phyloP scores from a whole-genome alignment of 208 protist species.

The Angomonas deanei region DNA sequence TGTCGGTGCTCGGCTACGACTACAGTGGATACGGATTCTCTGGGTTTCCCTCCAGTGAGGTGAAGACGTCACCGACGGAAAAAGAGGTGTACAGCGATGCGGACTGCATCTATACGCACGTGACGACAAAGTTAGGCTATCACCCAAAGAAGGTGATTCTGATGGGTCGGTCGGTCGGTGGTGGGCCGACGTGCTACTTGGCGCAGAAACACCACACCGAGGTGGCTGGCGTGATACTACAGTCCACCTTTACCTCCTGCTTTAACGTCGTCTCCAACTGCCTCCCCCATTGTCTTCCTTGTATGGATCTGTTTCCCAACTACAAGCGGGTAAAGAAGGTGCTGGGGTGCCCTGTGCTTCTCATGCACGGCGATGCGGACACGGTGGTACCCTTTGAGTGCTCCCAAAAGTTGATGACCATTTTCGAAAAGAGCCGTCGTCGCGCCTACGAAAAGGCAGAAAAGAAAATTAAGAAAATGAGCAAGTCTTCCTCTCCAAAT shows the following conservation, averaged over 20 bases:
- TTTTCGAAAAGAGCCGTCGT: background rate
- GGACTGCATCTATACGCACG: constrained; percentile 52
- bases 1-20: constrained; percentile 61
- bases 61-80: constrained; percentile 20
- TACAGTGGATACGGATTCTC: constrained; percentile 82
- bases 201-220: constrained; percentile 54
- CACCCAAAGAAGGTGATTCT: constrained; percentile 36
- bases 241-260: constrained; percentile 72
- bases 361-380: constrained; percentile 66
- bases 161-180: constrained; percentile 73
- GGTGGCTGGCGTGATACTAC: constrained; percentile 53
- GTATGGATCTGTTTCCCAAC: constrained; percentile 58
- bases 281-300: constrained; percentile 19
- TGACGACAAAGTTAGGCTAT: constrained; percentile 33
- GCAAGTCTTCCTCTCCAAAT: background rate
- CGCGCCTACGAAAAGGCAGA: background rate
- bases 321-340: constrained; percentile 29
- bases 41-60: background rate
- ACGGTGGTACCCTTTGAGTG: constrained; percentile 54
- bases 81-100: constrained; percentile 60
- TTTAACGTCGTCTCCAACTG: constrained; percentile 31
- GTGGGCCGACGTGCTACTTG: constrained; percentile 68
- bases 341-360: constrained; percentile 45
- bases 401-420: constrained; percentile 27
- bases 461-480: background rate